phyloP scores from a whole-genome alignment of 2,329 filamentous ascomycete species.

The Macrophomina phaseolina region DNA sequence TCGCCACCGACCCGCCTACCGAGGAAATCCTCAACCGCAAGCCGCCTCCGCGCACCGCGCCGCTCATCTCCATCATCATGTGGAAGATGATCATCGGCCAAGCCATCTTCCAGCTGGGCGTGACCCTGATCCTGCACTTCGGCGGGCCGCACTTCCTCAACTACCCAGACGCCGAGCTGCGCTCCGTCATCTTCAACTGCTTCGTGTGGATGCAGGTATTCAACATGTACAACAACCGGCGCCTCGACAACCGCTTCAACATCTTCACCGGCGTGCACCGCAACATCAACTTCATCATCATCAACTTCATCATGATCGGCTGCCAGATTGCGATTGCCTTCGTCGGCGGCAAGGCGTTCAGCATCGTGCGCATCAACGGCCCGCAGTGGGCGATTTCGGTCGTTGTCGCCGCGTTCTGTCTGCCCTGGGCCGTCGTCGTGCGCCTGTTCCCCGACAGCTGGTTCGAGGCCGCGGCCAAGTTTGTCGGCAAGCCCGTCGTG shows the following conservation, averaged over 20 bases:
- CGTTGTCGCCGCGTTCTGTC: constrained; percentile 78
- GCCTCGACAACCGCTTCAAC: constrained; percentile 93
- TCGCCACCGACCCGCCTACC: constrained; percentile 81
- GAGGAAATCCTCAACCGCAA: constrained; percentile 80
- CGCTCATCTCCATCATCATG: constrained; percentile 83
- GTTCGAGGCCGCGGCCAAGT: not conserved
- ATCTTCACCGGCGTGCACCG: constrained; percentile 85
- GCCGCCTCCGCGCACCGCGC: constrained; percentile 77
- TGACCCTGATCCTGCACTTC: constrained; percentile 73
- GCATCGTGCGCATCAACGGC: constrained; percentile 70
- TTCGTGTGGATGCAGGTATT: constrained; percentile 99
- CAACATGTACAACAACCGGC: constrained; percentile 96
- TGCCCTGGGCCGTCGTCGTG: constrained; percentile 81
- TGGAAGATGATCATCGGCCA: constrained; percentile 77
- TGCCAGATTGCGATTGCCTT: constrained; percentile 91
- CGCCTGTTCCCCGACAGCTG: constrained; percentile 78
- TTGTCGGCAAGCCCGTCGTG: constrained; percentile 37
- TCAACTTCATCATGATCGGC: constrained; percentile 77
- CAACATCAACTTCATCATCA: constrained; percentile 92
- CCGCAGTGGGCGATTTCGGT: constrained; percentile 87
- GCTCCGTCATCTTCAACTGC: constrained; percentile 92
- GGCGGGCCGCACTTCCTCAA: constrained; percentile 66
- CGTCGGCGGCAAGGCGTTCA: constrained; percentile 81
- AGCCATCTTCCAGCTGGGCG: constrained; percentile 77
- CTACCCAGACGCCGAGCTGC: constrained; percentile 61